Base-by-base conservation (phyloP, 2,329 filamentous ascomycete species). In the Rutstroemia sp. region DNA sequence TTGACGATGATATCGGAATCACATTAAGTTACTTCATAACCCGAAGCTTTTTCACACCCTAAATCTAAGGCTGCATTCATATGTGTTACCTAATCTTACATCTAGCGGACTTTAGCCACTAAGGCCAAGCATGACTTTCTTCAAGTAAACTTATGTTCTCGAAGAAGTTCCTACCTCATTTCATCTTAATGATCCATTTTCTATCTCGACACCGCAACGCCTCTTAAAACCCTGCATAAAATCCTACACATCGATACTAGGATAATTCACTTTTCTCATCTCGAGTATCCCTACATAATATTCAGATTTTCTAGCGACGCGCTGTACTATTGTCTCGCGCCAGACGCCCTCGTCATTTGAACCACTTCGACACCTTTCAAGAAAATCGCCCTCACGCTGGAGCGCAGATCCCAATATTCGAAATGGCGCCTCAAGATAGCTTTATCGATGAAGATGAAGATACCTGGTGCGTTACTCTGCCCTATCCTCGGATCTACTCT, bases 361-460 rank as follows among this genome's bases (percentile, higher is more conserved):
- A 23, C 44, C 34, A 42, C 25, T 19, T 42, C 27, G 30, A 54
- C 18, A 54, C 37, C 30, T 42, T 54, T 18, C 50, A 30, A 21
- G 45, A 42, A 49, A 49, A 39, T 49, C 18, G 23, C 49, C 44
- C n/a, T 14, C 9, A n/a, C 25, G 25, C 27, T 21, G 34, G 8
- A 49, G 37, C 34, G 37, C 45, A 54, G 10, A 42, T 49, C n/a
- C 48, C 5, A 10, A 49, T 52, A 25, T 49, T 38, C 70, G 74
- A 62, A 60, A 87, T 87, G 83, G 81, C 83, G 56, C 83, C 83
- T 56, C 68, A 87, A 75, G 85, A 88, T 69, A 81, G 78, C 64
- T 87, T 86, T 71, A 81, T 88, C 71, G 85, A 87, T 63, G 84
- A 88, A 67, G 84, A 87, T 69, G 84, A 87, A 66, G 83, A 87